Evolutionary conservation across 257 asterid genomes (phyloP).

Genomic region (Plantago major): DNA sequence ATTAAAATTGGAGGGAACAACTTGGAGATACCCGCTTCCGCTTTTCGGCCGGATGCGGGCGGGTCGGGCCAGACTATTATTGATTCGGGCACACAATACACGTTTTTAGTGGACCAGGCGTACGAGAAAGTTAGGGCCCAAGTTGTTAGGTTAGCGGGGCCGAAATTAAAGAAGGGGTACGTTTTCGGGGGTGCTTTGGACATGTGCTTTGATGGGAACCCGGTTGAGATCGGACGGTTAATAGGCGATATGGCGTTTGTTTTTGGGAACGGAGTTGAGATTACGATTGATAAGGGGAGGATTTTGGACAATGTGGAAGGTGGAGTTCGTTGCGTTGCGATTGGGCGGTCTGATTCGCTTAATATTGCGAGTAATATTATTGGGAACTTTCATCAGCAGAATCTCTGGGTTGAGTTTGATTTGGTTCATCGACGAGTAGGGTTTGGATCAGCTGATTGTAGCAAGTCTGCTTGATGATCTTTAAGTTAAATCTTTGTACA

Average conservation of each 20-base stretch:
- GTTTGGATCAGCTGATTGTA: constrained; percentile 63
- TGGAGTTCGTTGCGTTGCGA: constrained; percentile 63
- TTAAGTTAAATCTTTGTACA: constrained; percentile 13
- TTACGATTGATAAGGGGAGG: constrained; percentile 37
- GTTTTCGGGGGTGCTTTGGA: constrained; percentile 56
- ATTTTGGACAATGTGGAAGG: constrained; percentile 50
- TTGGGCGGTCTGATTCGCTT: constrained; percentile 67
- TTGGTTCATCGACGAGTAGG: constrained; percentile 48
- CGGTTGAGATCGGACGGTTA: constrained; percentile 30
- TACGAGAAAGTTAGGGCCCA: constrained; percentile 50
- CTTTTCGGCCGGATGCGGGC: constrained; percentile 55
- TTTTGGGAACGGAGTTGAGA: constrained; percentile 56
- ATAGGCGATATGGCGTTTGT: constrained; percentile 58
- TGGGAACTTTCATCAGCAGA: constrained; percentile 87
- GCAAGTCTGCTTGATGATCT: constrained; percentile 25
- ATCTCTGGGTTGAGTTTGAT: constrained; percentile 92
- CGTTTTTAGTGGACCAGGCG: constrained; percentile 61
- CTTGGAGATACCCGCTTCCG: constrained; percentile 41
- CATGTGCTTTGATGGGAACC: constrained; percentile 64
- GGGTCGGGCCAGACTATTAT: constrained; percentile 90
- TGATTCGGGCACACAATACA: constrained; percentile 88
- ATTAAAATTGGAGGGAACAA: constrained; percentile 54
- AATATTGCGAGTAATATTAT: constrained; percentile 67
- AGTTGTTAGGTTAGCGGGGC: constrained; percentile 45
- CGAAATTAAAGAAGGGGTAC: constrained; percentile 50